These are phyloP conservation scores for Violaceomyces palustris DNA, from an alignment of 1,284 basidiomycete genomes.

Conservation along the genomic window DNA sequence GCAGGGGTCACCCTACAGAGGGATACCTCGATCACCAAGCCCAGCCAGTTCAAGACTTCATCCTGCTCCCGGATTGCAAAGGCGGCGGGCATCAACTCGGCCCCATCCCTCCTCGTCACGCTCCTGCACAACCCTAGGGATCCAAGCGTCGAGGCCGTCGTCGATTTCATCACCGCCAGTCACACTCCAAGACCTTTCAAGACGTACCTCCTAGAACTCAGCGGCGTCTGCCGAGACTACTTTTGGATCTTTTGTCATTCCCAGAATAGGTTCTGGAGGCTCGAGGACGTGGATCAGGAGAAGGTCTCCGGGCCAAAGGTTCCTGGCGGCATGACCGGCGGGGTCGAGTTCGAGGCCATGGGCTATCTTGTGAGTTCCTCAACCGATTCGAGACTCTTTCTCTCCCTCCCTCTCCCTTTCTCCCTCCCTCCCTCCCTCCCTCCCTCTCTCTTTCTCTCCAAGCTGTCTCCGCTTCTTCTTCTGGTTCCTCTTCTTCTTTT, in stretches of 20 bases:
- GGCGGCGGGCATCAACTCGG: slow-evolving; percentile 1
- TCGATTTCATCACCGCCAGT: slow-evolving; percentile 76
- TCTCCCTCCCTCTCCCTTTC: too few relatives aligned
- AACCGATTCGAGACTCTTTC: not conserved
- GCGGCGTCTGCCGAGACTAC: slow-evolving; percentile 86
- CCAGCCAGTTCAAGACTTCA: too few relatives aligned
- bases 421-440: too few relatives aligned
- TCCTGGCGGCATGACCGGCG: slow-evolving; percentile 95
- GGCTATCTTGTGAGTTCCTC: slow-evolving; percentile 71
- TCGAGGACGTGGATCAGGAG: slow-evolving; percentile 70
- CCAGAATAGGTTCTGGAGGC: slow-evolving; percentile 81
- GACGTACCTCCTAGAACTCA: slow-evolving; percentile 80
- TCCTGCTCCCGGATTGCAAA: not conserved
- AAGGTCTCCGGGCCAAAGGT: slow-evolving; percentile 89
- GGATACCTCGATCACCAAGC: too few relatives aligned
- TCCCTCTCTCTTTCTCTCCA: too few relatives aligned
- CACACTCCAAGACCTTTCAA: slow-evolving; percentile 82
- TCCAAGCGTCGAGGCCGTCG: slow-evolving; percentile 33
- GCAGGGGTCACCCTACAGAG: slow-evolving; percentile 13
- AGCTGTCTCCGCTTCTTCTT: not conserved
- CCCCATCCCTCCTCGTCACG: slow-evolving; percentile 22
- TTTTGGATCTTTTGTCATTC: slow-evolving; percentile 98
- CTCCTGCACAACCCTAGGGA: slow-evolving; percentile 38
- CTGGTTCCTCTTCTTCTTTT: not conserved
- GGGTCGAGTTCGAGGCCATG: slow-evolving; percentile 97